Conservation (phyloP, 108 stramenopile genomes). For the Nitzschia palea region DNA sequence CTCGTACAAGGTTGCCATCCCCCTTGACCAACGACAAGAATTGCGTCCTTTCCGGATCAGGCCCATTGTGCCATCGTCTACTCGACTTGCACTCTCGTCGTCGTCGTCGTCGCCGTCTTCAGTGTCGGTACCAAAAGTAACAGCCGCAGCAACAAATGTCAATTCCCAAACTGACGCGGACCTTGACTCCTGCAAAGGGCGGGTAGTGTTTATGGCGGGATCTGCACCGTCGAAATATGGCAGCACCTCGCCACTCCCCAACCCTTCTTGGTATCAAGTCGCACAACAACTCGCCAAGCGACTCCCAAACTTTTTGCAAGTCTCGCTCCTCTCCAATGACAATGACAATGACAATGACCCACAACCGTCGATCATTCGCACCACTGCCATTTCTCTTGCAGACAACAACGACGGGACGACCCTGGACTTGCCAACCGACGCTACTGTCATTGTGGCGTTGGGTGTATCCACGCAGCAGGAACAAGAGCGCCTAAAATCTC, state of each 20-base stretch:
- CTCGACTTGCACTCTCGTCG: too few species aligned
- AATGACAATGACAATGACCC: not conserved
- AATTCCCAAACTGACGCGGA: too few species aligned
- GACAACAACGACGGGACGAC: not conserved
- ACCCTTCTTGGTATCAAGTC: conserved; percentile 1
- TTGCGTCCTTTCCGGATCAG: too few species aligned
- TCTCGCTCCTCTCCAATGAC: not conserved
- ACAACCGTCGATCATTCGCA: not conserved
- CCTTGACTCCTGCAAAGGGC: too few species aligned
- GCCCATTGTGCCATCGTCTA: too few species aligned
- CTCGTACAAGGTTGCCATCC: too few species aligned
- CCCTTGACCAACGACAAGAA: too few species aligned
- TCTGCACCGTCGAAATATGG: not conserved
- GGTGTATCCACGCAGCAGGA: not conserved
- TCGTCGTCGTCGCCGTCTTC: not conserved
- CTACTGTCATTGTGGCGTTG: not conserved
- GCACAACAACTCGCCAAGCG: conserved; percentile 7
- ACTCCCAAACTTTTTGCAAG: not conserved
- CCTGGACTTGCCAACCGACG: not conserved
- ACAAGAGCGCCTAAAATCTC: not conserved
- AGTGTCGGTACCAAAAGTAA: not conserved
- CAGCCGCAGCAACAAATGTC: not conserved
- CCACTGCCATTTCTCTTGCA: not conserved
- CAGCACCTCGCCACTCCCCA: not conserved
- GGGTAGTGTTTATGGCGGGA: not conserved